Evolutionary conservation across 331 rosid species (phyloP).

Genomic region (Malus hybrid): DNA sequence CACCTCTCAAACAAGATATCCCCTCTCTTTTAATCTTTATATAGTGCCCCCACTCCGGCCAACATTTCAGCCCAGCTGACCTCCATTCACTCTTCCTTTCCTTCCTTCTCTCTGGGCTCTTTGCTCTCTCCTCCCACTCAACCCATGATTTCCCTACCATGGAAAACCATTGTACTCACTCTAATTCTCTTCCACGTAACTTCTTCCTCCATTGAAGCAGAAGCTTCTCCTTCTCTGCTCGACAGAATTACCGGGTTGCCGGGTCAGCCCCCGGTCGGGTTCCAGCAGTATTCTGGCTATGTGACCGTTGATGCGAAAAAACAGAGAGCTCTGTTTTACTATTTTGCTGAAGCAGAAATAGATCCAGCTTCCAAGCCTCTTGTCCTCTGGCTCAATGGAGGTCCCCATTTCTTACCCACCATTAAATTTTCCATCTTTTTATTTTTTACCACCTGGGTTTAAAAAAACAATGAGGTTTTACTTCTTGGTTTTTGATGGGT

Average conservation of each 20-base stretch:
- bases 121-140: background rate
- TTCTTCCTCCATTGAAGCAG: slow-evolving; percentile 12
- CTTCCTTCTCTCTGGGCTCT: slow-evolving; percentile 6
- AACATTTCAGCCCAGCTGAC: background rate
- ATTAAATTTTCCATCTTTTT: background rate
- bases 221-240: slow-evolving; percentile 17
- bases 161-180: slow-evolving; percentile 38
- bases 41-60: slow-evolving; percentile 19
- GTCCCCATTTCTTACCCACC: slow-evolving; percentile 9
- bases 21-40: slow-evolving; percentile 13
- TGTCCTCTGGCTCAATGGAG: slow-evolving; percentile 64
- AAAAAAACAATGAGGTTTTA: no score
- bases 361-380: slow-evolving; percentile 49
- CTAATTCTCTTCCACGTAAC: slow-evolving; percentile 23
- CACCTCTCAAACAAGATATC: no score
- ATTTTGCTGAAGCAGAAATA: slow-evolving; percentile 42
- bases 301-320: slow-evolving; percentile 35
- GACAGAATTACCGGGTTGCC: slow-evolving; percentile 30
- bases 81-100: background rate
- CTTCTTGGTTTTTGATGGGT: background rate
- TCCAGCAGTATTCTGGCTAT: slow-evolving; percentile 48
- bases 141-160: slow-evolving; percentile 33
- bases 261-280: slow-evolving; percentile 48
- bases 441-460: background rate
- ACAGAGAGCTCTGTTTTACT: slow-evolving; percentile 40